Evolutionary conservation across 768 basidiomycete genomes (phyloP), one percentile per base, ranked within the genome.

Genomic region (Auricularia sp.): DNA sequence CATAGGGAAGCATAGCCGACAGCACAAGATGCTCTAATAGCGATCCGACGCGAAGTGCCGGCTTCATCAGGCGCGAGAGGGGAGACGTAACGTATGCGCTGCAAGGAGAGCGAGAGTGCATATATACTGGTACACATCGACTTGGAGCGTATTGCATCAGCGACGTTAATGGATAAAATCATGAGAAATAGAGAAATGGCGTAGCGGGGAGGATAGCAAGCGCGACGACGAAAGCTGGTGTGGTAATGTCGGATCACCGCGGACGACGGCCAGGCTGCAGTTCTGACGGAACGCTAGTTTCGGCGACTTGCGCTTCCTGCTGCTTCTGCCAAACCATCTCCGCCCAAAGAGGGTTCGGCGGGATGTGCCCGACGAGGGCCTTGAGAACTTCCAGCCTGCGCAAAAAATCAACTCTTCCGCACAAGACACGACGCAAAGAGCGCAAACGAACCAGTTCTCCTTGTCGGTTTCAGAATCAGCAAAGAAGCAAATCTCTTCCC

Each of bases 401-500:
- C 0, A 8, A 42, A 42, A 71, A 4, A 16, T 34, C 43, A 23
- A 61, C 18, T 36, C 35, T 8, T 14, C 47, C 34, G 36, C 14
- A 2, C 11, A 14, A 39, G 51, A 39, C 18, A 51, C 1, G 12
- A 61, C n/a, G 21, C 18, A 39, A 59, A 62, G 29, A 35, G n/a
- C 53, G 47, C 10, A 11, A 6, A 74, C 86, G 66, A 67, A 95
- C 96, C 96, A 98, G 78, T 80, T 82, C 29, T 78, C 75, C 74
- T 98, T 98, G 73, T 93, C 92, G 63, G 88, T 87, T 64, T 93
- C 90, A 12, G 85, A 87, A 74, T 98, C 96, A 36, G 95, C 91
- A 70, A 88, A 94, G 80, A 98, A 98, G 11, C 84, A 74, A 65
- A 98, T 96, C 64, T 88, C 84, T 68, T 93, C 85, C 36, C 87